These are phyloP conservation scores for Lomentospora prolificans DNA, from an alignment of 2,329 filamentous ascomycete species.

Conservation along the genomic window DNA sequence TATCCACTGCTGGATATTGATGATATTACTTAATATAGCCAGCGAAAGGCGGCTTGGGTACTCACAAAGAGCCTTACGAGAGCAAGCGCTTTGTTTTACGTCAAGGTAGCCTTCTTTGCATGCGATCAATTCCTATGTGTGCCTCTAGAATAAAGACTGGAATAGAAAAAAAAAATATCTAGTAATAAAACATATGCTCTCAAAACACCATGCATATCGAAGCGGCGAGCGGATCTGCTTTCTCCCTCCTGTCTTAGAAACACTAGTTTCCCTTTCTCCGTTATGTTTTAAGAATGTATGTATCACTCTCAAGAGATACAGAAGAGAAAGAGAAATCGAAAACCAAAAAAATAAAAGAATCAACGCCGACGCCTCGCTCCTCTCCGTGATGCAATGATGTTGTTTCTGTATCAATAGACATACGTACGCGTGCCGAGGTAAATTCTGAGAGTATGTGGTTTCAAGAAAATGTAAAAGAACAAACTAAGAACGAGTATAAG, in stretches of 20 bases:
- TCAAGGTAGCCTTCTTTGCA: neutral
- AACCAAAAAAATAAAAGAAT: neutral
- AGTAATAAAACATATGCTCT: neutral
- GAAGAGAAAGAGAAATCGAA: neutral
- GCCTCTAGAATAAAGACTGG: too few relatives aligned
- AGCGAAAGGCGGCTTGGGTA: too few relatives aligned
- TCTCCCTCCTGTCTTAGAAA: too few relatives aligned
- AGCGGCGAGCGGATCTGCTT: neutral
- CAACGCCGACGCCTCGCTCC: neutral
- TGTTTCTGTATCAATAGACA: neutral
- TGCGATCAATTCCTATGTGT: neutral
- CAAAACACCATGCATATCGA: neutral
- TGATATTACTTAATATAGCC: too few relatives aligned
- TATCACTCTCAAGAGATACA: neutral
- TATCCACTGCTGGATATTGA: too few relatives aligned
- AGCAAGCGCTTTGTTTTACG: neutral
- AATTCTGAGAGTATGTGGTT: neutral
- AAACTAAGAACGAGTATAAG: neutral
- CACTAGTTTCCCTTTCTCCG: neutral
- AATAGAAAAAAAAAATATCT: too few relatives aligned
- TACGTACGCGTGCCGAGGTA: neutral
- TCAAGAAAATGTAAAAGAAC: neutral
- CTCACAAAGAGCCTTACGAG: too few relatives aligned
- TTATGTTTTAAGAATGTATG: neutral
- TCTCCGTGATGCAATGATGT: slow-evolving; percentile 3